Evolutionary conservation across 1,284 basidiomycete genomes (phyloP).

Genomic region (Hortiboletus rubellus): DNA sequence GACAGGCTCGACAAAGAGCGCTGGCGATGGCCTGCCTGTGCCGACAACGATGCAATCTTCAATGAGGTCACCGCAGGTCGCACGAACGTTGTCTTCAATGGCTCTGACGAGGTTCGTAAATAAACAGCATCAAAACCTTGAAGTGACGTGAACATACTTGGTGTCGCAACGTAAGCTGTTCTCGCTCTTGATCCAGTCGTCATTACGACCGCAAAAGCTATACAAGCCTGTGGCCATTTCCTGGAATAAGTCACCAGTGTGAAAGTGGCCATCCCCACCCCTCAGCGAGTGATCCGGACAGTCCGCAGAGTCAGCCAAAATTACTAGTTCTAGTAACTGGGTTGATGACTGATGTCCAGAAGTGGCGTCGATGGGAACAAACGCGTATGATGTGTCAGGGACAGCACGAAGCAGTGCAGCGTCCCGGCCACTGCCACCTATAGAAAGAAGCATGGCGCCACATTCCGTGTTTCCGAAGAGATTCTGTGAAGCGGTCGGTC

Average conservation of each 20-base stretch:
- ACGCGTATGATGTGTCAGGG: slow-evolving; percentile 57
- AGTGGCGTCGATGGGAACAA: slow-evolving; percentile 50
- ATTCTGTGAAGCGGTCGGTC: slow-evolving; percentile 43
- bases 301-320: slow-evolving; percentile 61
- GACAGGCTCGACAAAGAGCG: slow-evolving; percentile 64
- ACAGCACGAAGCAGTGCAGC: slow-evolving; percentile 52
- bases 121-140: not conserved
- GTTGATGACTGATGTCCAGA: slow-evolving; percentile 51
- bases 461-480: slow-evolving; percentile 74
- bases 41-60: slow-evolving; percentile 66
- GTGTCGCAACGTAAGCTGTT: slow-evolving; percentile 73
- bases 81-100: slow-evolving; percentile 67
- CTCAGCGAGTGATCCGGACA: slow-evolving; percentile 64
- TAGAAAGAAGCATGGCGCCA: slow-evolving; percentile 61
- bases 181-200: slow-evolving; percentile 79
- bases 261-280: slow-evolving; percentile 61
- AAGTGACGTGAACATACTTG: slow-evolving; percentile 42
- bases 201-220: slow-evolving; percentile 64
- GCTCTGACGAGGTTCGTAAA: slow-evolving; percentile 39
- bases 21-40: slow-evolving; percentile 62
- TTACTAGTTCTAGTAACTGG: slow-evolving; percentile 62
- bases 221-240: slow-evolving; percentile 55
- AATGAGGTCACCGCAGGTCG: slow-evolving; percentile 55
- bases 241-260: slow-evolving; percentile 73
- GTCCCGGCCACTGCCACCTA: slow-evolving; percentile 45